Evolutionary conservation across 169 alveolate species (phyloP), one percentile per base, ranked within the genome.

Genomic region (Besnoitia besnoiti): DNA sequence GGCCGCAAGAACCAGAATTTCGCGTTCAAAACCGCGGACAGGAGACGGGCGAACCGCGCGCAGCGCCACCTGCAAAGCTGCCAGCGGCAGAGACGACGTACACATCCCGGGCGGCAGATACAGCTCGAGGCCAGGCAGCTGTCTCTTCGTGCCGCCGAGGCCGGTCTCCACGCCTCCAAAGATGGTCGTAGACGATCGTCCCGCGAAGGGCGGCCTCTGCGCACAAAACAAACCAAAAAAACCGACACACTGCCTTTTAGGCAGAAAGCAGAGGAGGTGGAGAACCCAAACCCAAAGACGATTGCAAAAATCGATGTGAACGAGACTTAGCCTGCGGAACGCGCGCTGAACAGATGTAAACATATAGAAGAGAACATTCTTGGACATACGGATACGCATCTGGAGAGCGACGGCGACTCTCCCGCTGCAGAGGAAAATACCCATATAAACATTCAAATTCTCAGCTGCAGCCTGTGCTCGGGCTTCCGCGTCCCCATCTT

Each of bases 101-200:
- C 90, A 85, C 39, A 90, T 59, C 51, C 93, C 93, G 2, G 90
- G 76, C 16, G 93, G 90, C 33, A 79, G 84, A 46, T 61, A 90
- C 27, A 90, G 90, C 73, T 90, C 93, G 39, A 90, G 80, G 33
- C 93, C 93, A 24, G 93, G 88, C 51, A 55, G 84, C 67, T 90
- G 93, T 51, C 85, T 76, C 62, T 19, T 33, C 40, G 90, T 84
- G 87, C 87, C 40, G 59, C 87, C 50, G n/a, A 16, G 21, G 49
- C 24, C 67, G 67, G 67, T 19, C 33, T 55, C 30, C 67, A 55
- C 67, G 67, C 27, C 67, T 55, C 67, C 67, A 21, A 55, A n/a
- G 67, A 55, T 55, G 67, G 33, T 55, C 24, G 67, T 55, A n/a
- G 67, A n/a, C 33, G 67, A n/a, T 21, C 3, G 67, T 3, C 67